Conservation (phyloP, 176 grass and related monocot species). For the Puccinellia tenuiflora region DNA sequence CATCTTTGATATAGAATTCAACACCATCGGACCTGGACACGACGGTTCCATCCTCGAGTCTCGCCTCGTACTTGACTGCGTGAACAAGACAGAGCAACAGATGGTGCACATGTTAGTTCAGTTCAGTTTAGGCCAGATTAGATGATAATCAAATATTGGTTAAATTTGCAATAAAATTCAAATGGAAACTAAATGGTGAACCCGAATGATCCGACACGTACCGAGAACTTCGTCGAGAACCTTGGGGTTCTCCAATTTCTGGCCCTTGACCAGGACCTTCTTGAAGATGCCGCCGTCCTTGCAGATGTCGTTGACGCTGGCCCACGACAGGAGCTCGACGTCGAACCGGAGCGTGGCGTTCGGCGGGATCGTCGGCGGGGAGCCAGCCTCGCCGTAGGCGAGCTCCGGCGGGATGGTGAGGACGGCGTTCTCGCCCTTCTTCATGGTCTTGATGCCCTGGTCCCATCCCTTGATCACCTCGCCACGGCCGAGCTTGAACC, state of each 20-base stretch:
- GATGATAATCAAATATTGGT: neutral
- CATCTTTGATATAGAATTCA: slow-evolving; percentile 84
- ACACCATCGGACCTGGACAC: slow-evolving; percentile 66
- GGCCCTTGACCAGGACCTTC: slow-evolving; percentile 60
- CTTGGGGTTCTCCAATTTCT: slow-evolving; percentile 96
- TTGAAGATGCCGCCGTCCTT: slow-evolving; percentile 85
- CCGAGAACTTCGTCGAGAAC: slow-evolving; percentile 77
- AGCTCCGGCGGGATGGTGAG: slow-evolving; percentile 78
- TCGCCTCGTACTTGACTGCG: slow-evolving; percentile 69
- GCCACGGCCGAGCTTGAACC: slow-evolving; percentile 83
- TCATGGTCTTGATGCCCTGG: slow-evolving; percentile 89
- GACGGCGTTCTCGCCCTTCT: slow-evolving; percentile 84
- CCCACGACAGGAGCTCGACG: slow-evolving; percentile 78
- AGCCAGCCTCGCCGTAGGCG: slow-evolving; percentile 75
- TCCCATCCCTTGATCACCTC: slow-evolving; percentile 98
- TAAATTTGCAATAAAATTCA: neutral
- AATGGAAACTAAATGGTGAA: neutral
- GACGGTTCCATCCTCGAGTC: slow-evolving; percentile 65
- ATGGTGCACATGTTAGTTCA: neutral
- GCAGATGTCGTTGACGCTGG: slow-evolving; percentile 90
- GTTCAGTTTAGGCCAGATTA: neutral
- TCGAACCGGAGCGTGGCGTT: slow-evolving; percentile 74
- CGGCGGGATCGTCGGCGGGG: slow-evolving; percentile 58
- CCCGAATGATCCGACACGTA: neutral
- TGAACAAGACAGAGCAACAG: neutral